A percentile compares a stretch with the other conserved stretches of the same genome.
phyloP scores from a whole-genome alignment of 345 rosid genomes.

The Populus ilicifolia region DNA sequence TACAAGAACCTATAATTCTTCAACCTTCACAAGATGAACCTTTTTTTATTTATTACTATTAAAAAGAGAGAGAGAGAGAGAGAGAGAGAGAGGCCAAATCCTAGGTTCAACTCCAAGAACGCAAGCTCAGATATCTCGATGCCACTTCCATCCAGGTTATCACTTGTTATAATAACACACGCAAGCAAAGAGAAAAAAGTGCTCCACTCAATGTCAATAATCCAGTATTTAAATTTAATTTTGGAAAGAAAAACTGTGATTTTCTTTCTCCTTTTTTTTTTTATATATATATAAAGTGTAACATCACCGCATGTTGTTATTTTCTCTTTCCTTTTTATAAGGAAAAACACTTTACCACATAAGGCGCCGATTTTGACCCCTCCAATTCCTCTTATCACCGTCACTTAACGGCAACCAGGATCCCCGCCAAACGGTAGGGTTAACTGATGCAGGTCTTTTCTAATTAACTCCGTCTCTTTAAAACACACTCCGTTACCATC shows the following conservation, averaged over 20 bases:
- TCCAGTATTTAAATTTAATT: not conserved
- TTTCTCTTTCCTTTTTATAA: not conserved
- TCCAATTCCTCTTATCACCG: conserved; percentile 17
- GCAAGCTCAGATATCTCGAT: no score
- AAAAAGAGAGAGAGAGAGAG: no score
- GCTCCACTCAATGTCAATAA: not conserved
- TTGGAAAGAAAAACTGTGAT: no score
- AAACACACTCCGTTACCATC: conserved; percentile 24
- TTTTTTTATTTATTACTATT: no score
- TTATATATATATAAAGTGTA: not conserved
- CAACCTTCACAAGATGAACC: no score
- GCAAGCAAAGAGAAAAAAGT: not conserved
- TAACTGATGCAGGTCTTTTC: conserved; percentile 22
- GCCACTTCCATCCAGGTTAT: no score
- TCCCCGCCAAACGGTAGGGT: conserved; percentile 10
- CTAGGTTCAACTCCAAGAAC: no score
- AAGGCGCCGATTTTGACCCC: conserved; percentile 42
- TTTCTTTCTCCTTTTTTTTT: no score
- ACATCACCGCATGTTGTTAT: not conserved
- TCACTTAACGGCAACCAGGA: conserved; percentile 36
- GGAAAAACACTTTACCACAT: not conserved
- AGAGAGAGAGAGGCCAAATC: no score
- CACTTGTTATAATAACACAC: no score
- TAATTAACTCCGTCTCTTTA: conserved; percentile 35
- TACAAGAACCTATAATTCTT: no score